Evolutionary conservation across 306 rosid genomes (phyloP), one percentile per base, ranked within the genome.

Genomic region (Cucurbita moschata): DNA sequence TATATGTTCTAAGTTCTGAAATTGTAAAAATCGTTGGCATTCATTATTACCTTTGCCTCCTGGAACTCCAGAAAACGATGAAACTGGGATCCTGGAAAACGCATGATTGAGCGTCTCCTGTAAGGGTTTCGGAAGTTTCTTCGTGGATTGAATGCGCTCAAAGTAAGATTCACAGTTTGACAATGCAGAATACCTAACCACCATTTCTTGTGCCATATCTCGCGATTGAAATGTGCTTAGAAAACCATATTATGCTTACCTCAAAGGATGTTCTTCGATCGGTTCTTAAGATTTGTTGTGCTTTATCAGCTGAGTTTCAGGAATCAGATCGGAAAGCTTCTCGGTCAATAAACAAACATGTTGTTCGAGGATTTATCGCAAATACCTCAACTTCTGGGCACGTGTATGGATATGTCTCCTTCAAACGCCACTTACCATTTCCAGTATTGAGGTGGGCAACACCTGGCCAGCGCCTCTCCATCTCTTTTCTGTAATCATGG

Each of bases 41-140:
- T 39, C 19, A n/a, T 42, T 54, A 26, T 76, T 68, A 90, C 97
- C 97, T 90, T 85, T 83, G 77, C 97, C 97, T 59, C 82, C 80
- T 0, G 96, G 90, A 62, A 94, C 98, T 46, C 46, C 61, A 16
- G 98, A 95, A 79, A 90, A 94, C 50, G 89, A 87, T 21, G 96
- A 89, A 67, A 89, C 97, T 13, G 89, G 92, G 82, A 90, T 94
- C 53, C 77, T 83, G 19, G 88, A 82, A 81, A 94, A 94, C 79
- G 97, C 90, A 80, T 79, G 82, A 73, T 96, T 90, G 52, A 94
- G 74, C 38, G 82, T 73, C 82, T 90, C 94, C 77, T 86, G 98
- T 60, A 89, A 42, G 43, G 83, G 12, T 39, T 74, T 81, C 14
- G 96, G 87, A 75, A 94, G 78, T 86, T 87, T 94, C 90, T 94